phyloP scores from a whole-genome alignment of 2,329 filamentous ascomycete species.

The Decorospora gaudefroyi region DNA sequence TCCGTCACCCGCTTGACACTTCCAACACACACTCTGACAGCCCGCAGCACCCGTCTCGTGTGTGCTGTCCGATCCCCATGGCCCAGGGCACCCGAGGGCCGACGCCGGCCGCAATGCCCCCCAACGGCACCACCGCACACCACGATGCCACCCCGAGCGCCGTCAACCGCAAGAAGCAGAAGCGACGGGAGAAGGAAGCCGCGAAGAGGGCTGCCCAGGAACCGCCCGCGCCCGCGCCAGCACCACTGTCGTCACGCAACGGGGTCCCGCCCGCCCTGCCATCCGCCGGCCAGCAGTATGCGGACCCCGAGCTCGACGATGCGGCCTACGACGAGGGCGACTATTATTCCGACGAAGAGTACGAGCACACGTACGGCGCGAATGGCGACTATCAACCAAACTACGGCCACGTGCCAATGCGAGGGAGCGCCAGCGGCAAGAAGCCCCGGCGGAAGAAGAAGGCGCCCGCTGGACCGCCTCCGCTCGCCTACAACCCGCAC shows the following conservation, averaged over 20 bases:
- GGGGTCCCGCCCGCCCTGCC: conserved; percentile 29
- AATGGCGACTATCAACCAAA: conserved; percentile 40
- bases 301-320: conserved; percentile 53
- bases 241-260: conserved; percentile 33
- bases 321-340: conserved; percentile 41
- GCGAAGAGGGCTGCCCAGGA: conserved; percentile 60
- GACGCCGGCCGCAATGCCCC: conserved; percentile 36
- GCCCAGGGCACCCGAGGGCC: conserved; percentile 43
- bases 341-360: conserved; percentile 50
- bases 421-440: conserved; percentile 31
- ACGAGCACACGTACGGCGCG: conserved; percentile 40
- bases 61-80: conserved; percentile 31
- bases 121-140: conserved; percentile 50
- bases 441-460: conserved; percentile 74
- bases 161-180: conserved; percentile 94
- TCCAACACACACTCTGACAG: conserved; percentile 16
- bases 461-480: conserved; percentile 45
- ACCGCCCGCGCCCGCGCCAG: conserved; percentile 23
- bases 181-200: conserved; percentile 82
- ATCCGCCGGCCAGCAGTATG: conserved; percentile 43
- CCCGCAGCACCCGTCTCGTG: conserved; percentile 8
- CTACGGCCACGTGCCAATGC: conserved; percentile 31
- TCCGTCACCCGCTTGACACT: conserved; percentile 20
- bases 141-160: conserved; percentile 49
- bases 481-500: conserved; percentile 39